These are phyloP conservation scores for Exophiala viscosa DNA, from an alignment of 2,329 filamentous ascomycete genomes.

Conservation along the genomic window DNA sequence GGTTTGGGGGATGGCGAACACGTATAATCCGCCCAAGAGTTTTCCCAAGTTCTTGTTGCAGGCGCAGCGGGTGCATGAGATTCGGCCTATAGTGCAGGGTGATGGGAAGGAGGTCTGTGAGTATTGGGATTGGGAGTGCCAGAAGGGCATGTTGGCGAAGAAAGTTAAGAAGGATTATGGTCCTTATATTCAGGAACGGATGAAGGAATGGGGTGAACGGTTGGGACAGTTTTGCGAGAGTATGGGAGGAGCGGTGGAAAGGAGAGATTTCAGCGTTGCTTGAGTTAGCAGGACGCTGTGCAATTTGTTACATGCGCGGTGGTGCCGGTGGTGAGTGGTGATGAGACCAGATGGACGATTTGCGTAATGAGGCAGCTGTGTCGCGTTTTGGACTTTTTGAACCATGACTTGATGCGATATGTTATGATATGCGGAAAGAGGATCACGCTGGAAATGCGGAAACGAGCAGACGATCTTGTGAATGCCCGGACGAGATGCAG, in stretches of 20 bases:
- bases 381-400: too few relatives aligned
- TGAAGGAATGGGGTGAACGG: conserved; percentile 41
- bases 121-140: conserved; percentile 41
- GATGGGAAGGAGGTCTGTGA: conserved; percentile 36
- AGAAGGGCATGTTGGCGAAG: conserved; percentile 42
- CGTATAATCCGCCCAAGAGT: conserved; percentile 34
- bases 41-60: conserved; percentile 36
- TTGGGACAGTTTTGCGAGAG: conserved; percentile 38
- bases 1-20: conserved; percentile 34
- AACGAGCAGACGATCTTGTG: too few relatives aligned
- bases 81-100: conserved; percentile 37
- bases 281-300: too few relatives aligned
- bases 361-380: too few relatives aligned
- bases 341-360: too few relatives aligned
- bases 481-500: too few relatives aligned
- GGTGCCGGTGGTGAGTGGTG: background rate
- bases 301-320: too few relatives aligned
- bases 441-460: too few relatives aligned
- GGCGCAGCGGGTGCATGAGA: conserved; percentile 48
- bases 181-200: conserved; percentile 35
- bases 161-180: conserved; percentile 43
- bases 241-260: conserved; percentile 33
- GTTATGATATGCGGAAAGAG: too few relatives aligned
- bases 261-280: conserved; percentile 26
- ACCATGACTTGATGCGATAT: too few relatives aligned